These are phyloP conservation scores for Aureobasidium sp. DNA, from an alignment of 2,329 filamentous ascomycete species.

Conservation along the genomic window DNA sequence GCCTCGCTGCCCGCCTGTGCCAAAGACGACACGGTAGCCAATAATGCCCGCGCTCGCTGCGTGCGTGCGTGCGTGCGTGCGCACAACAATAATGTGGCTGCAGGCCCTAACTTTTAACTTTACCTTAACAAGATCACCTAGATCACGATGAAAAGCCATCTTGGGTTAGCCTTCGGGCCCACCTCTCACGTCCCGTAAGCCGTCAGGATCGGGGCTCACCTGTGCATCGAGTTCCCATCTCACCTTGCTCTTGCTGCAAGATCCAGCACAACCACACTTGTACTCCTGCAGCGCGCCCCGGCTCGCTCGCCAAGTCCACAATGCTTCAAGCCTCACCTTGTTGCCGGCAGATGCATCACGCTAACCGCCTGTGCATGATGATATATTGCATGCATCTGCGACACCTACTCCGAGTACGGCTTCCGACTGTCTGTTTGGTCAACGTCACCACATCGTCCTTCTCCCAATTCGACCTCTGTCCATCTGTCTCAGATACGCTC, in stretches of 20 bases:
- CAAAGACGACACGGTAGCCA: background rate
- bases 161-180: background rate
- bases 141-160: constrained; percentile 6
- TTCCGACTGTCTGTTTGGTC: background rate
- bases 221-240: constrained; percentile 7
- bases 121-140: too few relatives aligned
- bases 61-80: constrained; percentile 7
- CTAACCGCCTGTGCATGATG: constrained; percentile 3
- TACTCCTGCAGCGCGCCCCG: constrained; percentile 6
- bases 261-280: background rate
- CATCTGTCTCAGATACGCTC: constrained; percentile 10
- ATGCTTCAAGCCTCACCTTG: constrained; percentile 1
- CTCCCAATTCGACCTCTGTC: background rate
- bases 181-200: constrained; percentile 1
- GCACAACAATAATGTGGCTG: too few relatives aligned
- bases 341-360: constrained; percentile 7
- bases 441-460: constrained; percentile 7
- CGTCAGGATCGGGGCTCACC: constrained; percentile 12
- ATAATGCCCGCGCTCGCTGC: constrained; percentile 9
- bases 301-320: constrained; percentile 1
- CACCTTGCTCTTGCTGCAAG: constrained; percentile 13
- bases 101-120: constrained; percentile 10
- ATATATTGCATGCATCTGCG: constrained; percentile 14
- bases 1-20: background rate
- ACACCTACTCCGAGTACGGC: too few relatives aligned